These are phyloP conservation scores for Mucor saturninus DNA, from an alignment of 371 early-diverging fungal species.

Conservation along the genomic window DNA sequence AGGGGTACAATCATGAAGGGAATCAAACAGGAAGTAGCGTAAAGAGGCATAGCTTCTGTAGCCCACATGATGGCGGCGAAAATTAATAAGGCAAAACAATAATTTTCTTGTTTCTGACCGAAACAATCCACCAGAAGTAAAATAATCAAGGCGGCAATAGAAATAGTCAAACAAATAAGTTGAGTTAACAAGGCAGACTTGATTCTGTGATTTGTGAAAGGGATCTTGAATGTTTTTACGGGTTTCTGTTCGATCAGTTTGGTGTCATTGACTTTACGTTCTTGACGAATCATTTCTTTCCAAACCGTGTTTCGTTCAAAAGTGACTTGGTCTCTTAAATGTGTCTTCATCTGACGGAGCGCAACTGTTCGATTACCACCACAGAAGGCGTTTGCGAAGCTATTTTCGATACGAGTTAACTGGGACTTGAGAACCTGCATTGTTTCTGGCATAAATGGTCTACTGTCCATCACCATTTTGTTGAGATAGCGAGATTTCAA, in stretches of 20 bases:
- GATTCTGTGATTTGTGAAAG: constrained; percentile 33
- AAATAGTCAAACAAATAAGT: constrained; percentile 40
- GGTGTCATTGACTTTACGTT: constrained; percentile 62
- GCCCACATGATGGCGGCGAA: constrained; percentile 75
- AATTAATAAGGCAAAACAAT: constrained; percentile 70
- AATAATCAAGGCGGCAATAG: constrained; percentile 60
- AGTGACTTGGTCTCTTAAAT: constrained; percentile 74
- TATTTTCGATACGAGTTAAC: constrained; percentile 59
- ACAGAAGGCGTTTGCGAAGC: constrained; percentile 70
- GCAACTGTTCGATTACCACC: constrained; percentile 60
- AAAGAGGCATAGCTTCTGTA: constrained; percentile 83
- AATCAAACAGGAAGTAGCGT: constrained; percentile 78
- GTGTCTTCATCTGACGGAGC: constrained; percentile 66
- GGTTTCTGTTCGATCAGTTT: constrained; percentile 55
- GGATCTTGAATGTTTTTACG: constrained; percentile 45
- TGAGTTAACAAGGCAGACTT: constrained; percentile 31
- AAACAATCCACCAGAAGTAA: constrained; percentile 65
- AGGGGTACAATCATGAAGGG: constrained; percentile 79
- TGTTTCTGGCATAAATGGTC: constrained; percentile 65
- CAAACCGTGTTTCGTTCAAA: constrained; percentile 85
- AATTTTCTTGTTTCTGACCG: constrained; percentile 62
- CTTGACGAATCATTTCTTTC: constrained; percentile 81
- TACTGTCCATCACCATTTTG: constrained; percentile 61
- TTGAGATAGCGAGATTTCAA: constrained; percentile 58
- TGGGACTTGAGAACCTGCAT: constrained; percentile 49